Evolutionary conservation across 495 filamentous ascomycete genomes (phyloP).

Genomic region (Aspergillus egyptiacus): DNA sequence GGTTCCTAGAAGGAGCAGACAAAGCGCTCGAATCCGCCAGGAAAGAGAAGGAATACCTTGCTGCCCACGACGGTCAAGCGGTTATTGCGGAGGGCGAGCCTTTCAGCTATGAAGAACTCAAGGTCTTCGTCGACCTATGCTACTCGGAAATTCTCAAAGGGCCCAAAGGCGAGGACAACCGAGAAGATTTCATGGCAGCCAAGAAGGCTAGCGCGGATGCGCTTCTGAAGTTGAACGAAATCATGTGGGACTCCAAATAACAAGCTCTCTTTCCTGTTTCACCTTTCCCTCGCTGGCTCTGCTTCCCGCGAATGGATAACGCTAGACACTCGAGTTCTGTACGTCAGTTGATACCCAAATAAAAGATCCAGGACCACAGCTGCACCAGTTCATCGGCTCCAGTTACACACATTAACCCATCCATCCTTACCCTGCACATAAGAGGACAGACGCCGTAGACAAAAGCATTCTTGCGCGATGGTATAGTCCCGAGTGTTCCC

Average conservation of each 20-base stretch:
- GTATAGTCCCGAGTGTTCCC: background rate
- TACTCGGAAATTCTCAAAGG: conserved; percentile 68
- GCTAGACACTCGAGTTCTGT: background rate
- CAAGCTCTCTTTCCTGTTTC: background rate
- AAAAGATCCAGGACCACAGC: background rate
- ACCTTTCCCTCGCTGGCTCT: background rate
- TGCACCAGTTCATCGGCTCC: background rate
- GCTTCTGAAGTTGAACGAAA: conserved; percentile 68
- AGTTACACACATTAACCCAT: background rate
- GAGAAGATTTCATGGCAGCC: conserved; percentile 67
- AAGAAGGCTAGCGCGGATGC: conserved; percentile 72
- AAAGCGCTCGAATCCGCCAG: conserved; percentile 59
- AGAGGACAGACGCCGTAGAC: background rate
- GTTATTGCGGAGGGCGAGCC: conserved; percentile 37
- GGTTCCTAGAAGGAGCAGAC: conserved; percentile 74
- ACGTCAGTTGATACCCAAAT: background rate
- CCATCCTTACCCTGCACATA: background rate
- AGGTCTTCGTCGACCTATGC: conserved; percentile 74
- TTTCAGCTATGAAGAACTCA: conserved; percentile 80
- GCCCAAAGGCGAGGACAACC: conserved; percentile 53
- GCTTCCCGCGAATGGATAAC: background rate
- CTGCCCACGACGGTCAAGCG: conserved; percentile 30
- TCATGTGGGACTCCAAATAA: conserved; percentile 61
- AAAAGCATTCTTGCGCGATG: background rate
- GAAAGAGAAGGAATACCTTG: conserved; percentile 44